Conservation (phyloP, 768 basidiomycete genomes). For the Leccinum subgranulosum region DNA sequence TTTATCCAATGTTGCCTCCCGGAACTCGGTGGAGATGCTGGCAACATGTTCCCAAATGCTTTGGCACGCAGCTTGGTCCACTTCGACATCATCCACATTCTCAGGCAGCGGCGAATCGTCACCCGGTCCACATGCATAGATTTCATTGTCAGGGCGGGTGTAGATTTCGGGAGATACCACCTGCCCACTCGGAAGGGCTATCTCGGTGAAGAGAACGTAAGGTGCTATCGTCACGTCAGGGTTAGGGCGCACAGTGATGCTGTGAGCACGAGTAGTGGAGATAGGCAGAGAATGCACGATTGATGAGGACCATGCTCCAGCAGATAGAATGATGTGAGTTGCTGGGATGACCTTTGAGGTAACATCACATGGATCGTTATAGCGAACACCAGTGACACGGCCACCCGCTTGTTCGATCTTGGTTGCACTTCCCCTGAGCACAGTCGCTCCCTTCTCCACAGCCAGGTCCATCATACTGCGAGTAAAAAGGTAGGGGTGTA, state of each 20-base stretch:
- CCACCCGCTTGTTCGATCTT: slow-evolving; percentile 42
- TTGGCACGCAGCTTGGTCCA: slow-evolving; percentile 56
- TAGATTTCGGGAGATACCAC: slow-evolving; percentile 65
- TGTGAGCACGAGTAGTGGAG: slow-evolving; percentile 66
- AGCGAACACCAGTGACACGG: slow-evolving; percentile 47
- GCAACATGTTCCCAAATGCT: slow-evolving; percentile 52
- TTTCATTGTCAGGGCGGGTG: slow-evolving; percentile 63
- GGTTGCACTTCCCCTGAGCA: slow-evolving; percentile 46
- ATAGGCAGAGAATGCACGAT: slow-evolving; percentile 58
- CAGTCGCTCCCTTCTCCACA: slow-evolving; percentile 46
- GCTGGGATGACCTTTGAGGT: slow-evolving; percentile 43
- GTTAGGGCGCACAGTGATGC: slow-evolving; percentile 58
- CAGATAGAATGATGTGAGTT: slow-evolving; percentile 70
- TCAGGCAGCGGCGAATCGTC: slow-evolving; percentile 68
- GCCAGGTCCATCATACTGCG: slow-evolving; percentile 68
- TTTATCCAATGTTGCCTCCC: slow-evolving; percentile 48
- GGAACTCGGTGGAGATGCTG: slow-evolving; percentile 57
- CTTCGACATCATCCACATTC: slow-evolving; percentile 68
- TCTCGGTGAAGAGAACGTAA: slow-evolving; percentile 83
- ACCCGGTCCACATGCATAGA: slow-evolving; percentile 78
- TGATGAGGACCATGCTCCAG: slow-evolving; percentile 83
- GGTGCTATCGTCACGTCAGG: slow-evolving; percentile 52
- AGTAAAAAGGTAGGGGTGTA: slow-evolving; percentile 75
- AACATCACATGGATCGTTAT: slow-evolving; percentile 23
- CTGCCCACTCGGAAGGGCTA: slow-evolving; percentile 37